A percentile compares a stretch with the other conserved stretches of the same genome.
phyloP scores from a whole-genome alignment of 257 asterid species.

The Capsicum chinense region DNA sequence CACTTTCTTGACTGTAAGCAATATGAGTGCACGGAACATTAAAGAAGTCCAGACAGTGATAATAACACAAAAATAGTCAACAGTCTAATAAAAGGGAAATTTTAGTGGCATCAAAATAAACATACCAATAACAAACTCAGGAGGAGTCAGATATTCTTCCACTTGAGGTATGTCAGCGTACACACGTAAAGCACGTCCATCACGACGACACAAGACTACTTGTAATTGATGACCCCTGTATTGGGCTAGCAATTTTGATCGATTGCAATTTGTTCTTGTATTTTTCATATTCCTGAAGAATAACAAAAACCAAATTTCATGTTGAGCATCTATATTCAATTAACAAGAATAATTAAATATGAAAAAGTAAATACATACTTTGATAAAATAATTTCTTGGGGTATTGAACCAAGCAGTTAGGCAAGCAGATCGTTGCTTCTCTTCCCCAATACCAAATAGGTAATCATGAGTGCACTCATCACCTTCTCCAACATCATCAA shows the following conservation, averaged over 20 bases:
- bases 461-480: slow-evolving; percentile 92
- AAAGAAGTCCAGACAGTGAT: slow-evolving; percentile 29
- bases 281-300: slow-evolving; percentile 72
- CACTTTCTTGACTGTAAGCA: neutral
- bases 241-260: slow-evolving; percentile 45
- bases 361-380: slow-evolving; percentile 50
- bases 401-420: slow-evolving; percentile 99
- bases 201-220: slow-evolving; percentile 45
- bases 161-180: slow-evolving; percentile 88
- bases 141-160: slow-evolving; percentile 82
- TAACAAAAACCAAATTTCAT: slow-evolving; percentile 1
- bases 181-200: slow-evolving; percentile 68
- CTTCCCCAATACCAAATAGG: slow-evolving; percentile 88
- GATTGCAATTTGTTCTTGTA: slow-evolving; percentile 53
- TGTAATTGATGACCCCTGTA: slow-evolving; percentile 46
- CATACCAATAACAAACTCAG: slow-evolving; percentile 82
- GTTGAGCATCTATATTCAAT: slow-evolving; percentile 6
- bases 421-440: slow-evolving; percentile 92
- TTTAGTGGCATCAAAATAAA: slow-evolving; percentile 21
- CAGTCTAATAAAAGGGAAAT: neutral
- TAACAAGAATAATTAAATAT: neutral
- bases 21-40: slow-evolving; percentile 19
- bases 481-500: slow-evolving; percentile 55
- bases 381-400: slow-evolving; percentile 75
- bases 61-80: slow-evolving; percentile 29